Evolutionary conservation across 2,329 filamentous ascomycete species (phyloP), one percentile per base, ranked within the genome.

Genomic region (Fusarium decemcellulare): DNA sequence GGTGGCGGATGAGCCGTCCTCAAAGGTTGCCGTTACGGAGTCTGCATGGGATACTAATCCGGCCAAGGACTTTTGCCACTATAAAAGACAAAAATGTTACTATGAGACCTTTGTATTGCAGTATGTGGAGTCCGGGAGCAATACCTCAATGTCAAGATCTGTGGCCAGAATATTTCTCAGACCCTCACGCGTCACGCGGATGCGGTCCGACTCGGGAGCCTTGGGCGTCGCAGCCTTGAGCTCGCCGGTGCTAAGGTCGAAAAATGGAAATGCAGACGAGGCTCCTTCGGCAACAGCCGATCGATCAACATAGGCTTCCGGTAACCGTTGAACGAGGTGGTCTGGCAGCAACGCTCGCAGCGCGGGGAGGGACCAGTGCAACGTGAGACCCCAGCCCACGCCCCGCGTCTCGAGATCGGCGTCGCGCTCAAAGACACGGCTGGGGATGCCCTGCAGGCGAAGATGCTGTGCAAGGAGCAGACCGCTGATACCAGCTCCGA

Each of bases 381-480:
- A 79, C 0, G 88, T 91, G 60, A 91, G 79, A 4, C 88, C 90
- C 90, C 89, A 91, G 65, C 89, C 88, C 5, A 83, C 79, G 18
- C 79, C 85, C 34, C 83, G 85, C 30, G 81, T 81, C 60, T 76
- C 79, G 43, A 86, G 79, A 42, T 85, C 81, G 6, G 73, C 61
- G 67, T 87, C 84, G n/a, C 86, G 83, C 72, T 89, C 87, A 68
- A 87, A 88, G 53, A 89, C 79, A 30, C 76, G 81, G 70, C 83
- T 87, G 6, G 81, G 74, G 7, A 85, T 72, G 10, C 61, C 69
- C n/a, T 72, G 61, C 29, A 70, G 76, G 52, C 73, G 74, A 4
- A 81, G 71, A 11, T 74, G 63, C 64, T 82, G 79, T 5, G 80
- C 80, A 7, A 82, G 79, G 6, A 81, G 63, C 4, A 82, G 65